Percentiles rank a stretch among this genome's conserved stretches.
These are phyloP conservation scores for Chytriomyces sp. DNA, from an alignment of 192 early-diverging fungal species.

Conservation along the genomic window DNA sequence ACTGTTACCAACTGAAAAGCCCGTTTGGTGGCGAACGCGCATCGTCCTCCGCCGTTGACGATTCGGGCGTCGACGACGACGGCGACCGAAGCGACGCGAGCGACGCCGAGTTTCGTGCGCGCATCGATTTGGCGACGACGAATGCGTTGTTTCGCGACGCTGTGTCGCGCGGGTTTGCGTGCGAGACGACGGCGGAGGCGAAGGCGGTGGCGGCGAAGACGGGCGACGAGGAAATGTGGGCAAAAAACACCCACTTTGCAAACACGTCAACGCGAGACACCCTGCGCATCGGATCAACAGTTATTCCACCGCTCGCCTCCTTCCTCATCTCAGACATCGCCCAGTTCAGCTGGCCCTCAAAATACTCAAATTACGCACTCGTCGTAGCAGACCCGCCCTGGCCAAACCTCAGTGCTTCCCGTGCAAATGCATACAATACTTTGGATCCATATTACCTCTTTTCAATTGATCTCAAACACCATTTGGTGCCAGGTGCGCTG, in stretches of 20 bases:
- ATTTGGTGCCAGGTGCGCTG: constrained; percentile 42
- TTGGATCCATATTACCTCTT: constrained; percentile 71
- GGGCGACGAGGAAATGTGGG: not conserved
- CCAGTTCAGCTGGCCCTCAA: not conserved
- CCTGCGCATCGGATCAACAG: not conserved
- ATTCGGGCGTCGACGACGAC: too few species aligned
- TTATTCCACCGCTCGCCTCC: constrained; percentile 27
- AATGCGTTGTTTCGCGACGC: too few species aligned
- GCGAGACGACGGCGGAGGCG: too few species aligned
- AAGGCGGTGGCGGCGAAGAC: too few species aligned
- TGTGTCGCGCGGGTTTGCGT: too few species aligned
- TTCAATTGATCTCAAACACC: constrained; percentile 55
- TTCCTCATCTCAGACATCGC: not conserved
- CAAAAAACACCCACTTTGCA: not conserved
- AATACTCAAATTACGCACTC: constrained; percentile 29
- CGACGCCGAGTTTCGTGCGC: too few species aligned
- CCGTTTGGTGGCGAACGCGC: too few species aligned
- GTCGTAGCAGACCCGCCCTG: constrained; percentile 70
- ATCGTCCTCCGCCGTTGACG: too few species aligned
- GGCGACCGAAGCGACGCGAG: too few species aligned
- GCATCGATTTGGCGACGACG: too few species aligned
- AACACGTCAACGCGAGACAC: not conserved
- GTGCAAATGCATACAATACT: constrained; percentile 56
- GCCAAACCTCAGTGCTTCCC: constrained; percentile 64
- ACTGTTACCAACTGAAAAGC: too few species aligned